These are phyloP conservation scores for Xenosphaeropsis pyriputrescens DNA, from an alignment of 2,329 filamentous ascomycete genomes.

Conservation along the genomic window DNA sequence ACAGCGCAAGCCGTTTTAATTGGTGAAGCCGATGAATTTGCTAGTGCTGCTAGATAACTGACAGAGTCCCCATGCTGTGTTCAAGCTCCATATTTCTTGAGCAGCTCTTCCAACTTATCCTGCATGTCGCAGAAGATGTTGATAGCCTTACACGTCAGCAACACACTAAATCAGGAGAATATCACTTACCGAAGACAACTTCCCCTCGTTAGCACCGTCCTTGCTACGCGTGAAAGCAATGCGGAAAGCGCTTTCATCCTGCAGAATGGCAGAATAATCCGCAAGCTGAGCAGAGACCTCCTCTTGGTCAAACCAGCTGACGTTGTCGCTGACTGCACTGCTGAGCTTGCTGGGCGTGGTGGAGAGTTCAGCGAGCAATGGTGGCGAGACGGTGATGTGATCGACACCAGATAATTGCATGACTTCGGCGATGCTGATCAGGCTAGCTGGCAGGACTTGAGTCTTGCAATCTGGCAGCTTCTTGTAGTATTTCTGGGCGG, in stretches of 20 bases:
- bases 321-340: no score
- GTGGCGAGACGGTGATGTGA: conserved; percentile 43
- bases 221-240: conserved; percentile 33
- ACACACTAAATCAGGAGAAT: no score
- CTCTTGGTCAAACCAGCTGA: conserved; percentile 7
- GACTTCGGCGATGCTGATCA: conserved; percentile 42
- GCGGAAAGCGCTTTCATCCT: conserved; percentile 30
- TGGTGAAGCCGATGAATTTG: no score
- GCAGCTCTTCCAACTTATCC: conserved; percentile 28
- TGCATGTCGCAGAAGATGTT: conserved; percentile 44
- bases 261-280: conserved; percentile 5
- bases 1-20: no score
- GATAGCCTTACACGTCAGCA: conserved; percentile 23
- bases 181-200: no score
- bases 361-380: conserved; percentile 31
- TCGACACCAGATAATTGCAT: conserved; percentile 39
- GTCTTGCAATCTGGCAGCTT: conserved; percentile 24
- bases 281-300: conserved; percentile 9
- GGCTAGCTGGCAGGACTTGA: conserved; percentile 37
- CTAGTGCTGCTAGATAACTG: no score
- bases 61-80: not conserved
- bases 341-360: no score
- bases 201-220: conserved; percentile 21
- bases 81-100: conserved; percentile 3
- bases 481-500: conserved; percentile 36